phyloP scores from a whole-genome alignment of 768 basidiomycete species.

The Daedaleopsis sinensis region DNA sequence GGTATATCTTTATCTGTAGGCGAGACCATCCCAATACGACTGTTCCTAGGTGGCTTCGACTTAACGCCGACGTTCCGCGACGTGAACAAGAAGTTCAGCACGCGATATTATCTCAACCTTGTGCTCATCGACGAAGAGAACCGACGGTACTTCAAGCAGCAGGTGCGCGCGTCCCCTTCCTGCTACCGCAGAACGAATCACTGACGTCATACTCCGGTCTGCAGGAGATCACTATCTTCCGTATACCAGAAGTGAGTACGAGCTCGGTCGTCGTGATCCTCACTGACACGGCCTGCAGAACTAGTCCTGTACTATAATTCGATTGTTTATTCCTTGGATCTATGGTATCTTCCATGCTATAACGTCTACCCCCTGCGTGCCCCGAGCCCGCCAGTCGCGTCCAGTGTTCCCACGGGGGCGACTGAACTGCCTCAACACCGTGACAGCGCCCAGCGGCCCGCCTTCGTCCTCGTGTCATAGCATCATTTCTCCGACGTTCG shows the following conservation, averaged over 20 bases:
- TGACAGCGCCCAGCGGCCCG: too few species aligned
- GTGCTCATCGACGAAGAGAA: conserved; percentile 99
- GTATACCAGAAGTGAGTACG: conserved; percentile 78
- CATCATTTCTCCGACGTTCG: background rate
- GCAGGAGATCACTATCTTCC: conserved; percentile 86
- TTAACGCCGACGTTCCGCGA: conserved; percentile 98
- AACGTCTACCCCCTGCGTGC: background rate
- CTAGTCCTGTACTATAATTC: conserved; percentile 33
- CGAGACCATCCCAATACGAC: conserved; percentile 96
- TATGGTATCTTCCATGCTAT: conserved; percentile 7
- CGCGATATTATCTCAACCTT: conserved; percentile 94
- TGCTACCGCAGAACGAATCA: background rate
- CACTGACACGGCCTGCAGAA: conserved; percentile 33
- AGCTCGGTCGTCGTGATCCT: background rate
- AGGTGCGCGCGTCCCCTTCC: conserved; percentile 47
- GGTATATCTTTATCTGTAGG: conserved; percentile 46
- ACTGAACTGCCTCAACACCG: too few species aligned
- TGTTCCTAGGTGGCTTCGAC: conserved; percentile 98
- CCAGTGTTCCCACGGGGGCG: too few species aligned
- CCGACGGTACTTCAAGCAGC: conserved; percentile 96
- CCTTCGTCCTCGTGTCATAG: too few species aligned
- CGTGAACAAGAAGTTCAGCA: conserved; percentile 99
- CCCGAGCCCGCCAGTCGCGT: too few species aligned
- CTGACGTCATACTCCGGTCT: background rate
- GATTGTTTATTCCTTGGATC: conserved; percentile 28